phyloP scores from a whole-genome alignment of 805 yeast genomes.

The Ogataea dorogensis region DNA sequence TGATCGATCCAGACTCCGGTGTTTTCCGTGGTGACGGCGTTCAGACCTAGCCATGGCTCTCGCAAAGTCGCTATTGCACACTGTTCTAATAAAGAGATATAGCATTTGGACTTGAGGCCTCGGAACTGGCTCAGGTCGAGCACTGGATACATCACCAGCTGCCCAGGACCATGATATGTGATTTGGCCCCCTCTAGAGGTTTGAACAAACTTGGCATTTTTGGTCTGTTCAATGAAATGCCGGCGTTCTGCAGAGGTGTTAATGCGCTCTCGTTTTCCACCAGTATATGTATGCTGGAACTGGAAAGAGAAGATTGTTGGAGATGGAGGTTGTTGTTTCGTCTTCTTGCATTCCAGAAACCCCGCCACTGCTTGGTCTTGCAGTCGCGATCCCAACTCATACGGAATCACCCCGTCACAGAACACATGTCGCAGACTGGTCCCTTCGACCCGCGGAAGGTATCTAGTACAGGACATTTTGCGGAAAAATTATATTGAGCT shows the following conservation, averaged over 20 bases:
- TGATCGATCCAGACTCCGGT: slow-evolving; percentile 84
- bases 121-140: slow-evolving; percentile 63
- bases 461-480: slow-evolving; percentile 13
- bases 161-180: slow-evolving; percentile 97
- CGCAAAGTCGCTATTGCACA: slow-evolving; percentile 31
- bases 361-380: slow-evolving; percentile 58
- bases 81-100: slow-evolving; percentile 45
- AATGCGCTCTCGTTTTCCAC: slow-evolving; percentile 79
- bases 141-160: slow-evolving; percentile 80
- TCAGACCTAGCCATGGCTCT: slow-evolving; percentile 34
- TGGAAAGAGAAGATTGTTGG: slow-evolving; percentile 81
- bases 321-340: slow-evolving; percentile 22
- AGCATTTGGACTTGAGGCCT: slow-evolving; percentile 50
- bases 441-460: slow-evolving; percentile 27
- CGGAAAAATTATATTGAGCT: not conserved
- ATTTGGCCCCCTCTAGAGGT: slow-evolving; percentile 92
- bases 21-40: slow-evolving; percentile 55
- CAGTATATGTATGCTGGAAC: slow-evolving; percentile 83
- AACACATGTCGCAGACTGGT: slow-evolving; percentile 43
- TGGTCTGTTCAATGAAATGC: slow-evolving; percentile 26
- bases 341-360: slow-evolving; percentile 51
- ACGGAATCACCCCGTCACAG: slow-evolving; percentile 39
- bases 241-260: slow-evolving; percentile 35
- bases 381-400: slow-evolving; percentile 49
- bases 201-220: slow-evolving; percentile 67